phyloP scores from a whole-genome alignment of 176 grass and related monocot genomes.

The Bromus sterilis region DNA sequence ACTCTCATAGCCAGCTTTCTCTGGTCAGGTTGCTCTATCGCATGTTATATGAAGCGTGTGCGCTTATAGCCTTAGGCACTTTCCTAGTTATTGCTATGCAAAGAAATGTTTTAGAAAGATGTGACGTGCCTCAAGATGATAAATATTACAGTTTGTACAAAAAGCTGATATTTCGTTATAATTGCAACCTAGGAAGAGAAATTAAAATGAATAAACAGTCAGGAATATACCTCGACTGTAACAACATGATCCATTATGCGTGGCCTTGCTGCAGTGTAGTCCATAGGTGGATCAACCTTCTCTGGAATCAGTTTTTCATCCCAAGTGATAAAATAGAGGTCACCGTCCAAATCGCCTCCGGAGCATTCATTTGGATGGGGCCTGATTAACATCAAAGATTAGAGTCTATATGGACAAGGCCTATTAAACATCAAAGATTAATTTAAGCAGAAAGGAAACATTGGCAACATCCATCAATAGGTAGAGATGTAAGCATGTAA shows the following conservation, averaged over 20 bases:
- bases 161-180: neutral
- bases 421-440: neutral
- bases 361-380: slow-evolving; percentile 98
- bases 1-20: neutral
- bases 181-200: neutral
- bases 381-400: slow-evolving; percentile 34
- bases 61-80: neutral
- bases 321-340: slow-evolving; percentile 92
- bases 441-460: slow-evolving; percentile 3
- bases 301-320: slow-evolving; percentile 75
- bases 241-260: slow-evolving; percentile 86
- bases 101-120: neutral
- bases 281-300: slow-evolving; percentile 79
- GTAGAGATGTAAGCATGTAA: neutral
- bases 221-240: slow-evolving; percentile 64
- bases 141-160: neutral
- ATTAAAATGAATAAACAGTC: neutral
- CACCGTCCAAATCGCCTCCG: slow-evolving; percentile 92
- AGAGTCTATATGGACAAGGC: neutral
- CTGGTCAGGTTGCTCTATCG: neutral
- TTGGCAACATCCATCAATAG: slow-evolving; percentile 8
- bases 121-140: neutral
- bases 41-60: neutral
- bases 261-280: slow-evolving; percentile 71
- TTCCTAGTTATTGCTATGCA: neutral